Evolutionary conservation across 768 basidiomycete genomes (phyloP), one percentile per base, ranked within the genome.

Genomic region (Psilocybe cyanescens): DNA sequence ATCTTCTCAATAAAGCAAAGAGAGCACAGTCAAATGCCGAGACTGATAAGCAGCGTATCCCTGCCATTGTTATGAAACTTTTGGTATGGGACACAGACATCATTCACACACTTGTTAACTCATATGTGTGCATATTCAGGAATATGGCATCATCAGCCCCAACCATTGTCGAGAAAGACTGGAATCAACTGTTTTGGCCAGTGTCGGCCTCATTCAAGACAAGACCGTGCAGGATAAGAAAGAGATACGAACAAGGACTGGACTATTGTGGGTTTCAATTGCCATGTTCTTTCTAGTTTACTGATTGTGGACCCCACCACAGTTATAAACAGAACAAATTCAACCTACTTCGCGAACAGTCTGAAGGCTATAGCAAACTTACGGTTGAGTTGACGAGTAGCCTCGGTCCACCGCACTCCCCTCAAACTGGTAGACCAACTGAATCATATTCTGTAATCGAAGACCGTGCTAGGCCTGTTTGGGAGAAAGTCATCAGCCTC

Each of bases 311-410:
- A 19, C 28, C 58, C 29, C 54, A 45, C 16, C 56, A n/a, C 70
- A 96, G 94, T 72, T 97, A 95, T 79, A 95, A 95, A 74, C 97
- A 99, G 75, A 95, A 95, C 78, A 99, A 99, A 76, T 97, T 96
- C 81, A 99, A 99, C 71, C 85, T 99, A 41, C 85, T 98, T 14
- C 90, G 97, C 39, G 97, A 99, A 77, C 94, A 97, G 68, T 95
- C 95, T 0, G 97, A 99, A 78, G 97, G 97, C 7, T 99, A 95
- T 78, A 94, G 94, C 72, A 95, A 96, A 74, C 86, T 99, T 33
- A 86, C 90, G 29, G 86, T 90, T 8, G 94, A 99, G 69, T 79
- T 99, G 41, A 87, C 88, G 9, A 88, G 88, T 65, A 85, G 83
- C 68, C 76, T 95, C 53, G 93, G 92, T 1, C 87, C 88, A 24